These are phyloP conservation scores for Tetrapisispora nanseiensis DNA, from an alignment of 805 yeast genomes.

Conservation along the genomic window DNA sequence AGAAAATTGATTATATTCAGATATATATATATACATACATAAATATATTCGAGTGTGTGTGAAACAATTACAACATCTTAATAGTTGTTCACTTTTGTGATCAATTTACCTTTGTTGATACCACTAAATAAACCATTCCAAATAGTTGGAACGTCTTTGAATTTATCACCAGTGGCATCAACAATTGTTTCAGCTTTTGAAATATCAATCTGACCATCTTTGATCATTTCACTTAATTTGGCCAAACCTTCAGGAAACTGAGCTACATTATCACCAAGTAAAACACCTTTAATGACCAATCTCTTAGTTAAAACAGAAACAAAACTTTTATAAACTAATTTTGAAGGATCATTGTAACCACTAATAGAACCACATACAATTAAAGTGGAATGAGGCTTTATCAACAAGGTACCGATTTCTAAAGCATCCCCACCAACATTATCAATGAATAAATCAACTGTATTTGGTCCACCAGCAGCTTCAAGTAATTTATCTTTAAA, in stretches of 20 bases:
- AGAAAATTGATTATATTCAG: no score
- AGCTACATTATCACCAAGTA: conserved; percentile 36
- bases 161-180: conserved; percentile 34
- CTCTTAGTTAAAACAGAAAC: conserved; percentile 39
- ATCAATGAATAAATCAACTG: conserved; percentile 47
- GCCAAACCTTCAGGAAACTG: conserved; percentile 32
- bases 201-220: conserved; percentile 34
- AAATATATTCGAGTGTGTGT: no score
- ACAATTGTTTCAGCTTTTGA: conserved; percentile 32
- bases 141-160: conserved; percentile 35
- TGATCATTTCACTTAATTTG: conserved; percentile 31
- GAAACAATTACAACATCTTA: not conserved
- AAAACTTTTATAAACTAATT: conserved; percentile 34
- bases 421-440: conserved; percentile 56
- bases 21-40: no score
- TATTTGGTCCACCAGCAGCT: conserved; percentile 38
- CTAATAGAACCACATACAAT: conserved; percentile 59
- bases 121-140: conserved; percentile 41
- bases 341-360: conserved; percentile 40
- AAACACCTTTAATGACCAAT: conserved; percentile 43
- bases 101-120: conserved; percentile 41
- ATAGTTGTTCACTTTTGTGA: conserved; percentile 35
- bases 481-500: conserved; percentile 29
- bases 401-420: conserved; percentile 32
- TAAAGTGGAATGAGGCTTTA: conserved; percentile 36